Evolutionary conservation across 2,329 filamentous ascomycete species (phyloP).

Genomic region (Pestalotiopsis sp.): DNA sequence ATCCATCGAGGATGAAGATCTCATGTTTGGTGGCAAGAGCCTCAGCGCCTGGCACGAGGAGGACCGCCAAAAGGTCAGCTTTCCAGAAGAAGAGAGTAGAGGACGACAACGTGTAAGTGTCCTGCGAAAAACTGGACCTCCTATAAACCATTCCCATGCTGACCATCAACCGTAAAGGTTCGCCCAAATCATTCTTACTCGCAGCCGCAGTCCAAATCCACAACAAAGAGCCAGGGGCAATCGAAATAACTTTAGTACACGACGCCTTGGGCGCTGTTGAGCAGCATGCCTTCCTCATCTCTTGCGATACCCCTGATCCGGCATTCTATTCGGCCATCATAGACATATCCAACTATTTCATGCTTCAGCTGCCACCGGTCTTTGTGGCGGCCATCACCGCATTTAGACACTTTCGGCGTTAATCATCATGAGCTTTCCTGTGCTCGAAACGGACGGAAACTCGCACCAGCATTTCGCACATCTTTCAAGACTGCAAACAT

Average conservation of each 20-base stretch:
- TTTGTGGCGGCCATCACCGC: neutral
- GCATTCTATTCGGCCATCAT: neutral
- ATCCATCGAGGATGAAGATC: constrained; percentile 62
- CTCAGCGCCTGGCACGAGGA: constrained; percentile 64
- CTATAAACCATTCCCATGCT: neutral
- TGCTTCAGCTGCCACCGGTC: neutral
- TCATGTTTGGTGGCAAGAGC: constrained; percentile 63
- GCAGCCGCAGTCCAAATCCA: constrained; percentile 24
- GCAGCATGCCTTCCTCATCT: constrained; percentile 17
- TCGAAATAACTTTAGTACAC: constrained; percentile 26
- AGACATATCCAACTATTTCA: neutral
- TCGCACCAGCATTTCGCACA: neutral
- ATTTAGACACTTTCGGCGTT: constrained; percentile 4
- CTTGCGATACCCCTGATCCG: constrained; percentile 27
- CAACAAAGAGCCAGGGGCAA: constrained; percentile 19
- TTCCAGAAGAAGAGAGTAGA: constrained; percentile 41
- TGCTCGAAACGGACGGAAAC: neutral
- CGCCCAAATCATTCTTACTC: constrained; percentile 26
- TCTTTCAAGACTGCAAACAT: neutral
- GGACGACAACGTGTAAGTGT: constrained; percentile 40
- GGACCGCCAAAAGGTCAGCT: constrained; percentile 49
- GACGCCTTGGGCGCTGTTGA: neutral
- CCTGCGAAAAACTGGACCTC: neutral
- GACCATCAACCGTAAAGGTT: constrained; percentile 21
- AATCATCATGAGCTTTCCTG: neutral